Percentiles rank a stretch among this genome's conserved stretches.
These are phyloP conservation scores for Bruguiera sexangula DNA, from an alignment of 345 rosid genomes.

Conservation along the genomic window DNA sequence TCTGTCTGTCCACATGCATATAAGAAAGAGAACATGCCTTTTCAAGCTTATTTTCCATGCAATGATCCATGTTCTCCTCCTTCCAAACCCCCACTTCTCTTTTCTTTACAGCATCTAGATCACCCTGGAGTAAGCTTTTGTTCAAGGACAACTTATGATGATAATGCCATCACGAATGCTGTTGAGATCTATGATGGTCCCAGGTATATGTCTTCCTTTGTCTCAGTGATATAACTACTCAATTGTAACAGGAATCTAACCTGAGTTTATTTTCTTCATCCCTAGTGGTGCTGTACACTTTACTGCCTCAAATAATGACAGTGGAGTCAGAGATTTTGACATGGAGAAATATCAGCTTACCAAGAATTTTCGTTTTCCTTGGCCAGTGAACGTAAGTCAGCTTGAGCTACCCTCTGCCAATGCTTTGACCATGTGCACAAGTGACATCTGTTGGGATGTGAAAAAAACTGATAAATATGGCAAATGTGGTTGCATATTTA, in stretches of 20 bases:
- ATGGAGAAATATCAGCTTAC: slow-evolving; percentile 48
- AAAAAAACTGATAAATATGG: no score
- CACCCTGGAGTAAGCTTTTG: slow-evolving; percentile 88
- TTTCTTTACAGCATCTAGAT: slow-evolving; percentile 59
- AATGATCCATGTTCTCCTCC: not conserved
- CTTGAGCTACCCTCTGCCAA: not conserved
- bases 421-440: not conserved
- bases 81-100: not conserved
- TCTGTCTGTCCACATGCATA: no score
- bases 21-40: no score
- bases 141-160: slow-evolving; percentile 76
- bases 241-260: slow-evolving; percentile 7
- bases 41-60: not conserved
- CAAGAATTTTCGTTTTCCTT: slow-evolving; percentile 43
- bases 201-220: slow-evolving; percentile 26
- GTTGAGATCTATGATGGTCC: slow-evolving; percentile 68
- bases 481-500: no score
- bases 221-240: not conserved
- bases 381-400: slow-evolving; percentile 57
- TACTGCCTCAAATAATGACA: slow-evolving; percentile 55
- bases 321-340: slow-evolving; percentile 54
- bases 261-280: slow-evolving; percentile 7
- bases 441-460: no score
- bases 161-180: slow-evolving; percentile 91
- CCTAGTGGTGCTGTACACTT: slow-evolving; percentile 49